A percentile compares a stretch with the other conserved stretches of the same genome.
These are phyloP conservation scores for Gamsiella multidivaricata DNA, from an alignment of 192 early-diverging fungal species.

Conservation along the genomic window DNA sequence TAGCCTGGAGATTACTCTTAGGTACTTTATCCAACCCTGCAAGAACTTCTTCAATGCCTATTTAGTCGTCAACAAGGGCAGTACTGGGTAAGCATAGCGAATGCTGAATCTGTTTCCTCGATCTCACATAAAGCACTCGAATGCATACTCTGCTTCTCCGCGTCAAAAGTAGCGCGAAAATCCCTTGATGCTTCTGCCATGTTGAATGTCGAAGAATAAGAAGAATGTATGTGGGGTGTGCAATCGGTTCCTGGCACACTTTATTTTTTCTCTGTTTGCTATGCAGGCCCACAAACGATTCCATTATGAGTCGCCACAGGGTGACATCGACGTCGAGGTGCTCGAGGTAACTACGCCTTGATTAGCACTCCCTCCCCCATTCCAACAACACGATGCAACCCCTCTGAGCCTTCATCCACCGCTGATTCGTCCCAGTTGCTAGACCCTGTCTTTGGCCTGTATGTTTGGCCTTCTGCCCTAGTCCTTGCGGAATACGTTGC, in stretches of 20 bases:
- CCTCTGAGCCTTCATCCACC: neutral
- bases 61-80: no score
- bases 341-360: conserved; percentile 35
- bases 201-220: neutral
- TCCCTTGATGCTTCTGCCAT: conserved; percentile 54
- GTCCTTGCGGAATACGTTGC: conserved; percentile 72
- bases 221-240: no score
- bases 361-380: neutral
- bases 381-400: neutral
- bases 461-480: conserved; percentile 80
- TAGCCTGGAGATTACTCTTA: conserved; percentile 34
- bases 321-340: conserved; percentile 13
- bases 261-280: neutral
- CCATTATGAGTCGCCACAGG: conserved; percentile 8
- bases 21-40: conserved; percentile 29
- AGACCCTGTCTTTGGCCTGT: conserved; percentile 68
- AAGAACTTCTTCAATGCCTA: conserved; percentile 38
- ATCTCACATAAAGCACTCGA: no score
- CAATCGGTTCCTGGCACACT: no score
- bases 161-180: conserved; percentile 54
- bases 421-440: conserved; percentile 53
- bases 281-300: conserved; percentile 31
- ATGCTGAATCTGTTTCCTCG: no score
- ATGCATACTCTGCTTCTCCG: conserved; percentile 37
- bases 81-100: no score